Percentiles rank a stretch among this genome's conserved stretches.
phyloP scores from a whole-genome alignment of 805 yeast species.

The Candida piceae region DNA sequence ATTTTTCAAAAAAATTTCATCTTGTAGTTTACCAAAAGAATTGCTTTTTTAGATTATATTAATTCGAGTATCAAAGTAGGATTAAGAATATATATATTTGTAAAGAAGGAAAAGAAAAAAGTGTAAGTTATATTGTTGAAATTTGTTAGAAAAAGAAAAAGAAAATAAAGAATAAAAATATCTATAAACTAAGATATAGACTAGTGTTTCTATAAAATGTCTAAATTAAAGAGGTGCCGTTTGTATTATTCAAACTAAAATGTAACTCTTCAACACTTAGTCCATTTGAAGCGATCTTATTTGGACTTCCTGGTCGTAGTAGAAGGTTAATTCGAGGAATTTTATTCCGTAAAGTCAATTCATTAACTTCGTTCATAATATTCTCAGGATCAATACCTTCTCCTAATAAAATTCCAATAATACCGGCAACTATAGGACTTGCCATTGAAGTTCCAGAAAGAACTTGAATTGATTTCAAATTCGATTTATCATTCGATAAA shows the following conservation, averaged over 20 bases:
- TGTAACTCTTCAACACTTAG: conserved; percentile 19
- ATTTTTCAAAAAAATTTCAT: not conserved
- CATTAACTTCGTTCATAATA: conserved; percentile 38
- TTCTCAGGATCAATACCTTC: conserved; percentile 42
- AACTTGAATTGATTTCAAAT: conserved; percentile 22
- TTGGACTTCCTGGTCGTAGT: conserved; percentile 54
- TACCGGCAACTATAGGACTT: conserved; percentile 68
- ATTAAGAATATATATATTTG: too few relatives aligned
- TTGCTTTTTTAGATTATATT: too few relatives aligned
- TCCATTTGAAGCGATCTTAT: conserved; percentile 40
- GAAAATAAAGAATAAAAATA: too few relatives aligned
- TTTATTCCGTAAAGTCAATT: conserved; percentile 40
- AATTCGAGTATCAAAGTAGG: too few relatives aligned
- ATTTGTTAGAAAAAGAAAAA: too few relatives aligned
- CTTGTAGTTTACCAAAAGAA: too few relatives aligned
- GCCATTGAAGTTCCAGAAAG: conserved; percentile 83
- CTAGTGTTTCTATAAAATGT: too few relatives aligned
- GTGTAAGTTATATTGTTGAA: too few relatives aligned
- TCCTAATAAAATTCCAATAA: conserved; percentile 50
- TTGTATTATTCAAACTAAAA: conserved; percentile 4
- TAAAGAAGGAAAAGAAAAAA: too few relatives aligned
- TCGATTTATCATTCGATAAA: conserved; percentile 33
- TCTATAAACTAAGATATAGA: too few relatives aligned
- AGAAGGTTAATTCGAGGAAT: conserved; percentile 43
- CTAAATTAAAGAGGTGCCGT: not conserved